These are phyloP conservation scores for Pythium monospermum DNA, from an alignment of 352 stramenopile species.

Conservation along the genomic window DNA sequence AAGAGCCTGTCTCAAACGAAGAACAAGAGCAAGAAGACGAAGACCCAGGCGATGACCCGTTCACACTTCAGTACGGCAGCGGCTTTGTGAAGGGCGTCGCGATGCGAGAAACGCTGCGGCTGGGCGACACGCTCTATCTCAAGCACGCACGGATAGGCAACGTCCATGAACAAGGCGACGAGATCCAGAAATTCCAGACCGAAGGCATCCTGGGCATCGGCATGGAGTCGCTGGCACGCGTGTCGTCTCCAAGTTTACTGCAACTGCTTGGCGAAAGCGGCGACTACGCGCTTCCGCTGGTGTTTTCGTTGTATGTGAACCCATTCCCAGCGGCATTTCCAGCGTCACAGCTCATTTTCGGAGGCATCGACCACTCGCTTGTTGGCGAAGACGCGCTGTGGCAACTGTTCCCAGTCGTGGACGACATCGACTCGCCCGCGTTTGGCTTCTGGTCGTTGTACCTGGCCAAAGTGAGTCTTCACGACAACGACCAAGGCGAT, in stretches of 20 bases:
- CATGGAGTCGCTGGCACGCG: slow-evolving; percentile 22
- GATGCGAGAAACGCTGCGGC: slow-evolving; percentile 18
- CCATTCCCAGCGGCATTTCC: slow-evolving; percentile 19
- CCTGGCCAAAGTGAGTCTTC: slow-evolving; percentile 10
- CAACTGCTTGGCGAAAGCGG: slow-evolving; percentile 13
- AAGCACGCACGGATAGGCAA: slow-evolving; percentile 19
- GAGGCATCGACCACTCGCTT: slow-evolving; percentile 24
- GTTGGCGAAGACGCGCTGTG: slow-evolving; percentile 20
- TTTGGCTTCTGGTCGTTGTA: slow-evolving; percentile 27
- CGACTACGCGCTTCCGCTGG: slow-evolving; percentile 10
- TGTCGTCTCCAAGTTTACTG: slow-evolving; percentile 25
- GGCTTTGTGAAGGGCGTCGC: slow-evolving; percentile 22
- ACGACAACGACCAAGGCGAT: neutral
- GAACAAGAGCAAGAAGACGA: slow-evolving; percentile 1
- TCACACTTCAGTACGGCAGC: slow-evolving; percentile 31
- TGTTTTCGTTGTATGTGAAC: slow-evolving; percentile 40
- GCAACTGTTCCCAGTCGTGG: slow-evolving; percentile 23
- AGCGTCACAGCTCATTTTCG: slow-evolving; percentile 33
- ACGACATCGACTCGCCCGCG: slow-evolving; percentile 5
- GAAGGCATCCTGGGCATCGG: slow-evolving; percentile 35
- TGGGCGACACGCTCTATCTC: slow-evolving; percentile 13
- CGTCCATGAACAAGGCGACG: slow-evolving; percentile 15
- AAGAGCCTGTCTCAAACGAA: no score
- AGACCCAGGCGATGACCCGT: slow-evolving; percentile 1
- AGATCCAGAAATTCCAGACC: slow-evolving; percentile 31